Percentiles rank a stretch among this genome's conserved stretches.
These are phyloP conservation scores for Phytophthora crassamura DNA, from an alignment of 352 stramenopile species.

Conservation along the genomic window DNA sequence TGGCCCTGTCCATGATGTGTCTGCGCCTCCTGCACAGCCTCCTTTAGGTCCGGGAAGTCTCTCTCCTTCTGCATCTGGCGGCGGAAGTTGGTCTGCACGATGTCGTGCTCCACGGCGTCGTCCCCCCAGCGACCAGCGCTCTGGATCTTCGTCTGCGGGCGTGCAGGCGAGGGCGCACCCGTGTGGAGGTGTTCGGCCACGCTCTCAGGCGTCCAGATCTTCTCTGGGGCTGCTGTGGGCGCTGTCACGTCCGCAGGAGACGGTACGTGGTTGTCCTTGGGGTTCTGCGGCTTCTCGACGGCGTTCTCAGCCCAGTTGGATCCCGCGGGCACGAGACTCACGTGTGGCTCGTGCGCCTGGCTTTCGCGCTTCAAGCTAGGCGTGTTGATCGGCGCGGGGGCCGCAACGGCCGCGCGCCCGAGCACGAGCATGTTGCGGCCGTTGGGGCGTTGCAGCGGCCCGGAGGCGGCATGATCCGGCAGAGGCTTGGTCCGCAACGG, in stretches of 20 bases:
- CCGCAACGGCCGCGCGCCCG: constrained; percentile 34
- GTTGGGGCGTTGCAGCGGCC: constrained; percentile 28
- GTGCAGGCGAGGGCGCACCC: background rate
- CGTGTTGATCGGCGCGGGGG: constrained; percentile 81
- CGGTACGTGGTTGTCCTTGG: constrained; percentile 1
- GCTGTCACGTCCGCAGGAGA: background rate
- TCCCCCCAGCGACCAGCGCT: constrained; percentile 71
- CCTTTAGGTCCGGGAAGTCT: constrained; percentile 54
- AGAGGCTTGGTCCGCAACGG: constrained; percentile 46
- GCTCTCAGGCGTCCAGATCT: constrained; percentile 39
- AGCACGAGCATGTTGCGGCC: constrained; percentile 65
- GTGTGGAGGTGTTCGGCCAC: constrained; percentile 37
- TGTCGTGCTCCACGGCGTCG: constrained; percentile 76
- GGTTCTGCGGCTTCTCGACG: constrained; percentile 8
- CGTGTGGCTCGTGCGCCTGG: constrained; percentile 47
- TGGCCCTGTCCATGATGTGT: constrained; percentile 14
- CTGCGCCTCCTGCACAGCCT: constrained; percentile 29
- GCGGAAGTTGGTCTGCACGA: constrained; percentile 39
- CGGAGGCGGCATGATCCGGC: constrained; percentile 30
- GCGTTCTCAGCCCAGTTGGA: constrained; percentile 49
- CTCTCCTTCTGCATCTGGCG: constrained; percentile 34
- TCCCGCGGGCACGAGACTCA: constrained; percentile 45
- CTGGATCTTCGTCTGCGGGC: constrained; percentile 1
- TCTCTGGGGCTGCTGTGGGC: constrained; percentile 3
- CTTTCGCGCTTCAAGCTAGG: constrained; percentile 74